These are phyloP conservation scores for Ceratocystis papillata DNA, from an alignment of 2,329 filamentous ascomycete species.

Conservation along the genomic window DNA sequence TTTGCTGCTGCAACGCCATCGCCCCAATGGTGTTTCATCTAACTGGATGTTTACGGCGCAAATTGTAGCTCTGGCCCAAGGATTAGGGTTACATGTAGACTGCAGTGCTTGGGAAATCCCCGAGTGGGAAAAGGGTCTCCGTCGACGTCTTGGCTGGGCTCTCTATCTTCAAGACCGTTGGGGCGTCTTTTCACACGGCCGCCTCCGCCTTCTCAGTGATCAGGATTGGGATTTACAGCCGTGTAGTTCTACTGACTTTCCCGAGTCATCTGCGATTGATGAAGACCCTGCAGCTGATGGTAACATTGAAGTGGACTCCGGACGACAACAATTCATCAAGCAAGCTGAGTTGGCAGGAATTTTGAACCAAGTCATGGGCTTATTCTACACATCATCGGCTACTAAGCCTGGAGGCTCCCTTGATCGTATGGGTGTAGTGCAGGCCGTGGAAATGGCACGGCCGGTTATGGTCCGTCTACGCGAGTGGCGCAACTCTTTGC, in stretches of 20 bases:
- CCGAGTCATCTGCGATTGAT: slow-evolving; percentile 28
- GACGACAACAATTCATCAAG: slow-evolving; percentile 35
- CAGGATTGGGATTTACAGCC: slow-evolving; percentile 41
- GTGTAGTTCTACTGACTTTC: slow-evolving; percentile 27
- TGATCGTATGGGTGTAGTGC: slow-evolving; percentile 21
- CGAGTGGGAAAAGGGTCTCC: slow-evolving; percentile 42
- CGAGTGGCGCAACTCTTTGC: slow-evolving; percentile 38
- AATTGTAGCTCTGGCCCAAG: slow-evolving; percentile 39
- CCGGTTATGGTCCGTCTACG: slow-evolving; percentile 38
- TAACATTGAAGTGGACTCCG: slow-evolving; percentile 33
- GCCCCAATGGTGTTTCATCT: slow-evolving; percentile 28
- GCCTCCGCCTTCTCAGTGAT: slow-evolving; percentile 40
- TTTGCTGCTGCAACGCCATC: slow-evolving; percentile 33
- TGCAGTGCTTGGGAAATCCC: slow-evolving; percentile 45
- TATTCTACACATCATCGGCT: slow-evolving; percentile 26
- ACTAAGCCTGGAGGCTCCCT: slow-evolving; percentile 20
- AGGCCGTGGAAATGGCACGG: slow-evolving; percentile 37
- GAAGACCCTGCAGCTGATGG: slow-evolving; percentile 28
- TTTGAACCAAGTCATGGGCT: slow-evolving; percentile 35
- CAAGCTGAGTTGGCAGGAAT: slow-evolving; percentile 38
- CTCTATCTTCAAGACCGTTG: slow-evolving; percentile 49
- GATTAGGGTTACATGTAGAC: slow-evolving; percentile 42
- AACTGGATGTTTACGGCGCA: slow-evolving; percentile 34
- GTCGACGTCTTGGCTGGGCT: slow-evolving; percentile 48
- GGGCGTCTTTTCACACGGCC: slow-evolving; percentile 43